Conservation (phyloP, 495 filamentous ascomycete genomes). For the Podospora sp. region DNA sequence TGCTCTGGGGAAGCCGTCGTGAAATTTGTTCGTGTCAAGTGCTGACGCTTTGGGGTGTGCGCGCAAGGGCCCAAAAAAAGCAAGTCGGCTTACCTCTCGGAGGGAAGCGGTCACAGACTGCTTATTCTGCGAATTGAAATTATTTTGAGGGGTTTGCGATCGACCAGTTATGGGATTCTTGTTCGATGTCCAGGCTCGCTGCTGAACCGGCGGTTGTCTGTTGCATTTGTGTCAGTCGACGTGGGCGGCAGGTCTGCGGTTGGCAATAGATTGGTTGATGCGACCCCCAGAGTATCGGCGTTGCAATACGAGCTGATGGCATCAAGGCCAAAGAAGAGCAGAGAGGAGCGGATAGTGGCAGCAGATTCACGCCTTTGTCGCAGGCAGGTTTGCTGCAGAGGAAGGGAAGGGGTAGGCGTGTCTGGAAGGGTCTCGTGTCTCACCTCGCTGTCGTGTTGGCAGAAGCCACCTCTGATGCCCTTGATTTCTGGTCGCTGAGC, state of each 20-base stretch:
- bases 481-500: slow-evolving; percentile 35
- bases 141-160: slow-evolving; percentile 31
- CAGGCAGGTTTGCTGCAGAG: slow-evolving; percentile 21
- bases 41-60: background rate
- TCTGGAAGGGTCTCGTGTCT: slow-evolving; percentile 36
- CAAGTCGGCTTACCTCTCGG: slow-evolving; percentile 36
- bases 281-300: slow-evolving; percentile 26
- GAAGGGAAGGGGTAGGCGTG: slow-evolving; percentile 25
- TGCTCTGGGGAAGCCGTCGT: background rate
- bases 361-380: slow-evolving; percentile 29
- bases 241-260: slow-evolving; percentile 6
- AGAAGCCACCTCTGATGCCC: slow-evolving; percentile 28
- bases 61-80: slow-evolving; percentile 1
- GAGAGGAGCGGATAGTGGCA: slow-evolving; percentile 6
- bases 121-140: slow-evolving; percentile 34
- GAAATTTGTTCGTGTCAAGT: background rate
- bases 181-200: slow-evolving; percentile 44
- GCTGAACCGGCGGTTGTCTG: slow-evolving; percentile 45
- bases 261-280: slow-evolving; percentile 20
- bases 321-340: slow-evolving; percentile 9
- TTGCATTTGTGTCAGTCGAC: slow-evolving; percentile 32
- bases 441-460: slow-evolving; percentile 37
- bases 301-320: slow-evolving; percentile 14
- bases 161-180: slow-evolving; percentile 45
- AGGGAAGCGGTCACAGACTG: slow-evolving; percentile 35